Percentiles rank a stretch among this genome's conserved stretches.
Conservation (phyloP, 2,329 filamentous ascomycete species). For the Volutella citrinella region DNA sequence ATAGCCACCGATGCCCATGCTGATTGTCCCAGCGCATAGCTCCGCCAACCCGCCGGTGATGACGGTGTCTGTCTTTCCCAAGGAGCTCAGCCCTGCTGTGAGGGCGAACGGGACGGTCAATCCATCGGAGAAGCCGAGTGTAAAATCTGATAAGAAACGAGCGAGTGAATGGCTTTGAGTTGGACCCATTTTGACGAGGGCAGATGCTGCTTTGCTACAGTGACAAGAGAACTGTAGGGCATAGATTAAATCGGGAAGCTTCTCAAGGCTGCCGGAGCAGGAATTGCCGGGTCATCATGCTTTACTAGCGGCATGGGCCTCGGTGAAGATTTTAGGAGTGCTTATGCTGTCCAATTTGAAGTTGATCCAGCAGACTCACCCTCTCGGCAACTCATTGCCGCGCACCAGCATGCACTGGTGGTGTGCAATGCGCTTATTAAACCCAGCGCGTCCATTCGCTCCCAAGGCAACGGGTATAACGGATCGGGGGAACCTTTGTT, state of each 20-base stretch:
- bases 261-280: too few species aligned
- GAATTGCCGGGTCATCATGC: too few species aligned
- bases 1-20: slow-evolving; percentile 71
- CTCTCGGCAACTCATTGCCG: slow-evolving; percentile 10
- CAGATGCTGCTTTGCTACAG: too few species aligned
- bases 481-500: too few species aligned
- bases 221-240: not conserved
- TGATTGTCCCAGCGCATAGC: slow-evolving; percentile 68
- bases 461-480: too few species aligned
- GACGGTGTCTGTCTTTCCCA: slow-evolving; percentile 59
- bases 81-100: slow-evolving; percentile 63
- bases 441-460: too few species aligned
- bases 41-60: slow-evolving; percentile 69
- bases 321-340: slow-evolving; percentile 9
- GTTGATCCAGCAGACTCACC: too few species aligned
- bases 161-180: slow-evolving; percentile 27
- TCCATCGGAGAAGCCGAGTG: slow-evolving; percentile 71
- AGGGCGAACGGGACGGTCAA: slow-evolving; percentile 73
- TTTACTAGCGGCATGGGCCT: slow-evolving; percentile 2
- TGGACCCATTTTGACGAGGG: slow-evolving; percentile 14
- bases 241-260: too few species aligned
- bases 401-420: not conserved
- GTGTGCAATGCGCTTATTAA: slow-evolving; percentile 7
- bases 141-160: slow-evolving; percentile 60
- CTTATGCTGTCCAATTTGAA: too few species aligned